Evolutionary conservation across 2,329 filamentous ascomycete genomes (phyloP).

Genomic region (Saccharata proteae): DNA sequence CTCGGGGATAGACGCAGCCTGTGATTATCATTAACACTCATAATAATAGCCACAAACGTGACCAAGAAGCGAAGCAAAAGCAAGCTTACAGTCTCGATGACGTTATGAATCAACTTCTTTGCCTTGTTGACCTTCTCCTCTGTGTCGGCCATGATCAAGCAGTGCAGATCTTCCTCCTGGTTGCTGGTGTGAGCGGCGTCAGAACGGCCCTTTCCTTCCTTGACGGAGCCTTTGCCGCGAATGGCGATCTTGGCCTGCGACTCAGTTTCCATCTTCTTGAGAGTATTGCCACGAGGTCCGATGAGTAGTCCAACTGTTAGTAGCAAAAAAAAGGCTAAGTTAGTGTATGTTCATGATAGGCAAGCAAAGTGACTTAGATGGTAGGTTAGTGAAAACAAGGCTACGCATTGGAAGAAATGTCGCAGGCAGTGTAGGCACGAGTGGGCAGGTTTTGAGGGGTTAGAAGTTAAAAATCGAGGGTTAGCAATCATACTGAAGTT

Average conservation of each 20-base stretch:
- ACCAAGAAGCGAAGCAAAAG: background rate
- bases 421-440: no score
- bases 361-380: no score
- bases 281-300: conserved; percentile 97
- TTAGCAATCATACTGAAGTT: conserved; percentile 99
- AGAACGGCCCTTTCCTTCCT: conserved; percentile 98
- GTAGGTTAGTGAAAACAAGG: conserved; percentile 29
- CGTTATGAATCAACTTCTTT: conserved; percentile 94
- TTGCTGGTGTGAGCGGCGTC: conserved; percentile 99
- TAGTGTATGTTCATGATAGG: conserved; percentile 5
- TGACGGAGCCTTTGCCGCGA: conserved; percentile 97
- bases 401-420: conserved; percentile 22
- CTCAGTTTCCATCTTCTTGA: conserved; percentile 99
- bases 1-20: conserved; percentile 97
- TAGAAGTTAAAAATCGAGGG: conserved; percentile 49
- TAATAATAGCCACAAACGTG: background rate
- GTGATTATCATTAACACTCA: conserved; percentile 18
- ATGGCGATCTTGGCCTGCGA: conserved; percentile 98
- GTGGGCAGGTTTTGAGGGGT: conserved; percentile 32
- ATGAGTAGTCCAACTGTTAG: conserved; percentile 99
- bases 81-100: conserved; percentile 85
- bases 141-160: conserved; percentile 98
- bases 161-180: conserved; percentile 98
- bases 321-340: conserved; percentile 49
- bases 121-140: conserved; percentile 99